A percentile compares a stretch with the other conserved stretches of the same genome.
Conservation (phyloP, 73 alveolate species). For the Effrenium voratum region DNA sequence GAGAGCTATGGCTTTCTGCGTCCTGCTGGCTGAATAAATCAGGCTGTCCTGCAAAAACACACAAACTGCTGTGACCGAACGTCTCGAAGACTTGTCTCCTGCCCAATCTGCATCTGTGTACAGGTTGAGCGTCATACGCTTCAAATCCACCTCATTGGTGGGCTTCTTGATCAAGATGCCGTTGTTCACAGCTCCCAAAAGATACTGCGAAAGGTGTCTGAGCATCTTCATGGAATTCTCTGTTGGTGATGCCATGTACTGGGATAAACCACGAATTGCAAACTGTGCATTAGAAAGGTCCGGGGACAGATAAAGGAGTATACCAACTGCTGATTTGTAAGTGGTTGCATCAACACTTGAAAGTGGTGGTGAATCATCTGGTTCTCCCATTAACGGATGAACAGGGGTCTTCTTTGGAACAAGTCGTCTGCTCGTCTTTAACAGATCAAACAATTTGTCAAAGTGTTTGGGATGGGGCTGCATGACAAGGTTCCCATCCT, state of each 20-base stretch:
- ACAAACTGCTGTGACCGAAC: background rate
- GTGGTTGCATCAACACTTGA: background rate
- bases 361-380: background rate
- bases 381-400: background rate
- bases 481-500: background rate
- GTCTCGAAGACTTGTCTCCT: background rate
- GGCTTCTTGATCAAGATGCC: background rate
- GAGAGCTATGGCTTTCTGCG: background rate
- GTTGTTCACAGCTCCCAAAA: background rate
- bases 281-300: background rate
- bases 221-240: background rate
- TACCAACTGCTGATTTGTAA: background rate
- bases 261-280: background rate
- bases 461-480: background rate
- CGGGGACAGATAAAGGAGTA: background rate
- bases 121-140: background rate
- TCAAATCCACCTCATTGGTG: background rate
- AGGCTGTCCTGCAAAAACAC: background rate
- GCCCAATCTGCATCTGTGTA: background rate
- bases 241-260: background rate
- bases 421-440: background rate
- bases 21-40: background rate
- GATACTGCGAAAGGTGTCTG: background rate
- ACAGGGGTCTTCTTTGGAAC: background rate
- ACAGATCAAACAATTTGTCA: background rate